Conservation (phyloP, 2,329 filamentous ascomycete species). For the Alternaria hordeiaustralica region DNA sequence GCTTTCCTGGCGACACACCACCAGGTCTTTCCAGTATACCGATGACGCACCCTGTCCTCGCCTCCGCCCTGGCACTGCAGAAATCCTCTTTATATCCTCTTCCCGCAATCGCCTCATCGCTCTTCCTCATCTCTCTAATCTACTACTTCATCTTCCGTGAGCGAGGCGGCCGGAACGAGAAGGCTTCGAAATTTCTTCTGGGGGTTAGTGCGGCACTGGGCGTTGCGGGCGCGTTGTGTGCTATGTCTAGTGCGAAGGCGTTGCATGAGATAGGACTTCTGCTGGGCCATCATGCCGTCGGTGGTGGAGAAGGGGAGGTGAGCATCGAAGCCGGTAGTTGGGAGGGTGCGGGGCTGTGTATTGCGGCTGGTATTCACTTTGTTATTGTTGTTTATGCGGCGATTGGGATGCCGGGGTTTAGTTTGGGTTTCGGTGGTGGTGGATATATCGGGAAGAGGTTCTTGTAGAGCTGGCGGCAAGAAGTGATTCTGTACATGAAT, state of each 20-base stretch:
- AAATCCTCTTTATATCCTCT: slow-evolving; percentile 6
- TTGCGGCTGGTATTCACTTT: slow-evolving; percentile 7
- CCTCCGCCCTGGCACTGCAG: slow-evolving; percentile 1
- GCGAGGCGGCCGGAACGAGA: slow-evolving; percentile 4
- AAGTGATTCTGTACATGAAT: neutral
- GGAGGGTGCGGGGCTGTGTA: slow-evolving; percentile 4
- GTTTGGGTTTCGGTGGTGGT: neutral
- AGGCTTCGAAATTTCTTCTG: neutral
- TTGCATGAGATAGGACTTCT: slow-evolving; percentile 1
- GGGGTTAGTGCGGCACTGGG: slow-evolving; percentile 8
- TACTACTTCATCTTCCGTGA: slow-evolving; percentile 4
- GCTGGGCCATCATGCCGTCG: neutral
- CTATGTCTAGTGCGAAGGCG: slow-evolving; percentile 4
- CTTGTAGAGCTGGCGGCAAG: neutral
- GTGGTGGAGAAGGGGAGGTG: neutral
- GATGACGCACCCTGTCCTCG: neutral
- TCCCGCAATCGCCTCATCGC: neutral
- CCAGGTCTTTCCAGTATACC: slow-evolving; percentile 4
- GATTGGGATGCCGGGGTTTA: slow-evolving; percentile 4
- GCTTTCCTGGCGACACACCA: slow-evolving; percentile 3
- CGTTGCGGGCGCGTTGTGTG: slow-evolving; percentile 5
- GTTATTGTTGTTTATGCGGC: slow-evolving; percentile 3
- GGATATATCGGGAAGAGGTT: neutral
- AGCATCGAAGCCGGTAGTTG: neutral
- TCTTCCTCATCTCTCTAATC: neutral